Base-by-base conservation (phyloP, 2,329 filamentous ascomycete species). In the Aspergillus nomiae region DNA sequence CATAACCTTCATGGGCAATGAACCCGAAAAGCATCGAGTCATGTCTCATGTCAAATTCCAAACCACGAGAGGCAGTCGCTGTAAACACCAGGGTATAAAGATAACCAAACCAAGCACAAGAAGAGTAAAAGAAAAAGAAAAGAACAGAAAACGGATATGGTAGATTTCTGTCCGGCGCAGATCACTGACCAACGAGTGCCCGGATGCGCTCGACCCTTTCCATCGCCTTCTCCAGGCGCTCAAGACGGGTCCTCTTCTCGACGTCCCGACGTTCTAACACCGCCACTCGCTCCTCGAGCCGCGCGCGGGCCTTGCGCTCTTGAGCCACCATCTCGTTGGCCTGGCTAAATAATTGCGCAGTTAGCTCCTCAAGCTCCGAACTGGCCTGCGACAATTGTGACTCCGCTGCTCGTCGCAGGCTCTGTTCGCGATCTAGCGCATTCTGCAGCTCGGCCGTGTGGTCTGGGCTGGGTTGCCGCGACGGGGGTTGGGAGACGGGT, bases 251-350 rank as follows among this genome's bases (percentile, higher is more conserved):
- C 75, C 78, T 82, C 73, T 86, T 83, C 69, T 83, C 81, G n/a
- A 74, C 70, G 69, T 83, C 81, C 51, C 81, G 72, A 38, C 76
- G 73, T 68, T 83, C 82, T 38, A 83, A 69, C 51, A 82, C 71
- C 36, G 79, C 79, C 1, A 83, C 79, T 32, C 81, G 71, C 66
- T 83, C 80, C 61, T 83, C 81, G 56, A 83, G 70, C 63, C 79
- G 85, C 19, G 83, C 85, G 60, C 86, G 78, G 45, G 85, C 86
- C 71, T 83, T 85, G 30, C 87, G 81, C 77, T 89, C 87, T 59
- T 82, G 78, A 3, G 87, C 86, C 10, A 89, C 87, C 87, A 89
- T 89, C 74, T 89, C 87, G 63, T 89, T 89, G 36, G 87, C 87
- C 71, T 89, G 85, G 58, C 84, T 84, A 73, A 89, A 89, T 10